Evolutionary conservation across 768 basidiomycete genomes (phyloP), one percentile per base, ranked within the genome.

Genomic region (Boletus rubroflammeus): DNA sequence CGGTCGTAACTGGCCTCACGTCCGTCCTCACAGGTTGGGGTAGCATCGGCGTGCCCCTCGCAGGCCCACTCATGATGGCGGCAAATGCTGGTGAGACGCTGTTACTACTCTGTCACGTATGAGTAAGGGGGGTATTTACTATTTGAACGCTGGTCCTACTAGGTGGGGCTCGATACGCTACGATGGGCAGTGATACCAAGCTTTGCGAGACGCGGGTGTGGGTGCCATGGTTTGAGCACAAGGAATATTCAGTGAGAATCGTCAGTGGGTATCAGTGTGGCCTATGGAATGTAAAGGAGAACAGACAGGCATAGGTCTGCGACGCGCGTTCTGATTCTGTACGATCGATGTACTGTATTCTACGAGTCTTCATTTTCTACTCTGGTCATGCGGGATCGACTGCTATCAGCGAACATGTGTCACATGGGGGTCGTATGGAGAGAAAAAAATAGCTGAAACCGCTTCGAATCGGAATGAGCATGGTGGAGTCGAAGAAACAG

Each of bases 211-310:
- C 62, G 7, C 38, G 59, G 17, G 63, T 64, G 10, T 64, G 62
- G 56, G 62, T 64, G 4, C 62, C 62, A 0, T 63, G 57, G 62
- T 53, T 56, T 4, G 62, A 61, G 13, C 62, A 64, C 19, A 64
- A 62, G 31, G 19, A 47, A 1, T 64, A 54, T 49, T 64, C 62
- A 0, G 62, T 64, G 28, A 58, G 63, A 32, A 40, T 55, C 42
- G 26, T 61, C 3, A 23, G 21, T 15, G 36, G 13, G 2, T 25
- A n/a, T 32, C 51, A 5, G 5, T 53, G 52, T 54, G 56, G 54
- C 5, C 31, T 64, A 19, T 64, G 63, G 62, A 59, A 64, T 23
- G 50, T 58, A 9, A 58, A 44, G 31, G 56, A 62, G 28, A 53
- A 61, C 7, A 59, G 23, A 34, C 49, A 54, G 26, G 41, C 8